Evolutionary conservation across 164 flowering plant genomes (phyloP), one percentile per base, ranked within the genome.

Genomic region (Euptelea pleiosperma): DNA sequence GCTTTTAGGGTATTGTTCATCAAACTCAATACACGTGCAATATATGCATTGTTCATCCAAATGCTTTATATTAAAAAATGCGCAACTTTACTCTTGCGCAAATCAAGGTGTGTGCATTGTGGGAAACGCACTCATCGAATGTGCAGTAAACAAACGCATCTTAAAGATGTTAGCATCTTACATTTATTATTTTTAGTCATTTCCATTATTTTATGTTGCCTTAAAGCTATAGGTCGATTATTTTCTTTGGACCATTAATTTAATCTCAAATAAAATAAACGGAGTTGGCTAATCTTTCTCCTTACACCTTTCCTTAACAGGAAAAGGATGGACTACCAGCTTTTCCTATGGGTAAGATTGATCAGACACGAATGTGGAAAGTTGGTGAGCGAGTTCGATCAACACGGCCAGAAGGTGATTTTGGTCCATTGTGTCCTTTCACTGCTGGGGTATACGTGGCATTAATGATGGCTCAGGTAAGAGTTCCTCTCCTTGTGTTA

Each of bases 321-420:
- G 96, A 89, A 52, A 92, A 92, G 67, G 98, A 93, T 0, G 96
- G 97, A 19, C 72, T 93, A 10, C 98, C 94, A 19, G 96, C 96
- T 25, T 90, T 93, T 57, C 98, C 97, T 0, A 88, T 88, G 98
- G 98, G 98, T 29, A 93, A 88, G 50, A 90, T 93, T 47, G 98
- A 93, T 67, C 94, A 90, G 61, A 93, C 97, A n/a, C 72, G 92
- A 29, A 93, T 93, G 98, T 93, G 97, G 98, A 87, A 86, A 67
- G 97, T 93, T 26, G 97, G 97, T 73, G 91, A 88, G 69, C 76
- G 70, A 6, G 96, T 92, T 10, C 69, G 97, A 24, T 61, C 89
- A 29, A 46, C 71, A 47, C 73, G 98, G 4, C 90, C 89, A 22
- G 71, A 71, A 9, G 98, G 92, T 61, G 98, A 93, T 67, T 71